Evolutionary conservation across 768 basidiomycete species (phyloP).

Genomic region (Calocybe gangraenosa): DNA sequence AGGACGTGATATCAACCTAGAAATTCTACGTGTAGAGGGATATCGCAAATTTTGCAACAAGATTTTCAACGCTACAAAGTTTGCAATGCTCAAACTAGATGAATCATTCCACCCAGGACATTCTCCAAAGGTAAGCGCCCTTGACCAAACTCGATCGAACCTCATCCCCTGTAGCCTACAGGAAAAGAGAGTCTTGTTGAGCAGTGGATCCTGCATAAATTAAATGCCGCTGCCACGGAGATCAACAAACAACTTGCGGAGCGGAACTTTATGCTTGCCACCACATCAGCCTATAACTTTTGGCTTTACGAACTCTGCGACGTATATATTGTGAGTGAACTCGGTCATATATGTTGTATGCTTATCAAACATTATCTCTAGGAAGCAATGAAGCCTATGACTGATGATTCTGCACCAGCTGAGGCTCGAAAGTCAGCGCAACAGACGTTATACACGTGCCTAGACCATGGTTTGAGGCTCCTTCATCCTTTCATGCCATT

Average conservation of each 20-base stretch:
- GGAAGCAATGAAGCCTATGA: slow-evolving; percentile 99
- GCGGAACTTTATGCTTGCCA: slow-evolving; percentile 92
- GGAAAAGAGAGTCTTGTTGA: slow-evolving; percentile 91
- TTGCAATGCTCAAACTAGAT: slow-evolving; percentile 97
- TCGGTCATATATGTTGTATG: neutral
- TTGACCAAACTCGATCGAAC: slow-evolving; percentile 6
- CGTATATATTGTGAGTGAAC: slow-evolving; percentile 81
- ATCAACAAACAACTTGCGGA: slow-evolving; percentile 71
- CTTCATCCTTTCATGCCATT: slow-evolving; percentile 99
- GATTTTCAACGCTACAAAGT: slow-evolving; percentile 98
- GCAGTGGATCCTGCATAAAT: slow-evolving; percentile 92
- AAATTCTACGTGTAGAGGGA: slow-evolving; percentile 93
- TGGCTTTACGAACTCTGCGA: slow-evolving; percentile 99
- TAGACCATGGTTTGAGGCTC: slow-evolving; percentile 85
- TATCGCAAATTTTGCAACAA: slow-evolving; percentile 99
- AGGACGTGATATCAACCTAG: slow-evolving; percentile 95
- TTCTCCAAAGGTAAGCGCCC: slow-evolving; percentile 50
- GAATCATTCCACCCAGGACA: slow-evolving; percentile 74
- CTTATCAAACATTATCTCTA: slow-evolving; percentile 25
- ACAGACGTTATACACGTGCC: slow-evolving; percentile 92
- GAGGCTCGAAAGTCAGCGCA: slow-evolving; percentile 78
- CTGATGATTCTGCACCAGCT: slow-evolving; percentile 66
- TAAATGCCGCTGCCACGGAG: slow-evolving; percentile 75
- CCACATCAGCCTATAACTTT: slow-evolving; percentile 82
- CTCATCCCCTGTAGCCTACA: slow-evolving; percentile 53